Evolutionary conservation across 1,139 yeast genomes (phyloP).

Genomic region (Geotrichum australiense): DNA sequence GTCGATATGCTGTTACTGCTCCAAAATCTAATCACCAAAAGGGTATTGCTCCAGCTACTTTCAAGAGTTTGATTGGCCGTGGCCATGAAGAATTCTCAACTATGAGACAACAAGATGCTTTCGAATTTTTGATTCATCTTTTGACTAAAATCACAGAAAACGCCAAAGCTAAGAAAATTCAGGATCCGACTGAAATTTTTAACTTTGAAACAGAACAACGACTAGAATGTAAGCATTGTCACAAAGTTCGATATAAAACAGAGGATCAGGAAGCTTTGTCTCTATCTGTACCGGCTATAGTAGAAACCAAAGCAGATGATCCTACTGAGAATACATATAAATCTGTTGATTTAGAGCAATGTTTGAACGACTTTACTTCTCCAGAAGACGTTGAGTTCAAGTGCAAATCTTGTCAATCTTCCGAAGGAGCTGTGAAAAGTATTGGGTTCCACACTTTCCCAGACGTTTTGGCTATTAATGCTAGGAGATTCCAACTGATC

Average conservation of each 20-base stretch:
- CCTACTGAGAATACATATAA: slow-evolving; percentile 43
- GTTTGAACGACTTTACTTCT: slow-evolving; percentile 43
- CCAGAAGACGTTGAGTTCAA: slow-evolving; percentile 58
- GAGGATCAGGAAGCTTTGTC: slow-evolving; percentile 66
- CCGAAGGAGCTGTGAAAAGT: slow-evolving; percentile 38
- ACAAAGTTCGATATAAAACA: slow-evolving; percentile 49
- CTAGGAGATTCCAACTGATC: slow-evolving; percentile 71
- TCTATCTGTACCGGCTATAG: slow-evolving; percentile 47
- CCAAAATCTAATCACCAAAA: slow-evolving; percentile 48
- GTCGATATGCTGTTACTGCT: slow-evolving; percentile 60
- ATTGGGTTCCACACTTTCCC: slow-evolving; percentile 63
- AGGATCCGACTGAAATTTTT: slow-evolving; percentile 50
- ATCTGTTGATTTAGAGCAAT: slow-evolving; percentile 46
- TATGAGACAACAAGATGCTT: slow-evolving; percentile 90
- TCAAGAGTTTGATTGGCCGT: slow-evolving; percentile 69
- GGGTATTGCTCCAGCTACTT: slow-evolving; percentile 71
- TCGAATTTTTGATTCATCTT: slow-evolving; percentile 72
- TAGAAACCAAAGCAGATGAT: slow-evolving; percentile 34
- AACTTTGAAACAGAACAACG: slow-evolving; percentile 62
- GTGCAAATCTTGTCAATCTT: slow-evolving; percentile 53
- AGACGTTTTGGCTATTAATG: slow-evolving; percentile 58
- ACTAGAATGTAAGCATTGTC: slow-evolving; percentile 55
- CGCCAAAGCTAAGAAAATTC: slow-evolving; percentile 23
- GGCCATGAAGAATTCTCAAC: slow-evolving; percentile 78
- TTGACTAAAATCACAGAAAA: slow-evolving; percentile 52